Conservation (phyloP, 139 green algal genomes). For the Yamagishiella unicocca region DNA sequence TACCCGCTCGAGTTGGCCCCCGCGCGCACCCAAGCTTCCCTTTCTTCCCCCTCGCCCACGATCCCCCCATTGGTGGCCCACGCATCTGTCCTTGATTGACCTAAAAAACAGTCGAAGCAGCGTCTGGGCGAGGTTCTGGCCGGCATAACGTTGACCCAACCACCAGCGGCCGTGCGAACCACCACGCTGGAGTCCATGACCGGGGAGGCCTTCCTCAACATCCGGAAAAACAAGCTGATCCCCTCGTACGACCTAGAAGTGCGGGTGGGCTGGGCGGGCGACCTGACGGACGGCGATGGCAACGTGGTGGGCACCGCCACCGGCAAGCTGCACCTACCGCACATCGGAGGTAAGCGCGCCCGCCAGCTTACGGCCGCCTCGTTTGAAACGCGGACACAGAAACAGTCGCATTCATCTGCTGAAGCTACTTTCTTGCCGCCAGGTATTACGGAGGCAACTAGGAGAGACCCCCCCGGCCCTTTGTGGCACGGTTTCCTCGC, state of each 20-base stretch:
- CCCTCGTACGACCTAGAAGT: conserved; percentile 88
- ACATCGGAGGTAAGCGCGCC: conserved; percentile 60
- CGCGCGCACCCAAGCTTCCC: neutral
- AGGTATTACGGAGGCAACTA: too few relatives aligned
- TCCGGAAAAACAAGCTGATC: conserved; percentile 92
- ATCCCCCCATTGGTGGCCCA: too few relatives aligned
- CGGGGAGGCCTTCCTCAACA: conserved; percentile 82
- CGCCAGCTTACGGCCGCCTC: too few relatives aligned
- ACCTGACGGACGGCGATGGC: conserved; percentile 61
- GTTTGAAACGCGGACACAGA: too few relatives aligned
- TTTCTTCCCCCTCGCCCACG: too few relatives aligned
- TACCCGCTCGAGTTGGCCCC: too few relatives aligned
- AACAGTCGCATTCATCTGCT: too few relatives aligned
- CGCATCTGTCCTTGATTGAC: neutral
- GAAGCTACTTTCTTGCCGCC: too few relatives aligned
- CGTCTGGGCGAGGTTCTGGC: conserved; percentile 75
- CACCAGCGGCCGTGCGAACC: conserved; percentile 15
- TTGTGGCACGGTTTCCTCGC: too few relatives aligned
- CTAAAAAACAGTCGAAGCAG: conserved; percentile 39
- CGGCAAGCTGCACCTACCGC: conserved; percentile 63
- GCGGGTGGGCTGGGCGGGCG: conserved; percentile 73
- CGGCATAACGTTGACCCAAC: conserved; percentile 52
- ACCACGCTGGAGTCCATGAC: conserved; percentile 48
- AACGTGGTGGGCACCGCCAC: conserved; percentile 40
- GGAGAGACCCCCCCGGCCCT: too few relatives aligned